These are phyloP conservation scores for Benincasa hispida DNA, from an alignment of 306 rosid genomes.

Conservation along the genomic window DNA sequence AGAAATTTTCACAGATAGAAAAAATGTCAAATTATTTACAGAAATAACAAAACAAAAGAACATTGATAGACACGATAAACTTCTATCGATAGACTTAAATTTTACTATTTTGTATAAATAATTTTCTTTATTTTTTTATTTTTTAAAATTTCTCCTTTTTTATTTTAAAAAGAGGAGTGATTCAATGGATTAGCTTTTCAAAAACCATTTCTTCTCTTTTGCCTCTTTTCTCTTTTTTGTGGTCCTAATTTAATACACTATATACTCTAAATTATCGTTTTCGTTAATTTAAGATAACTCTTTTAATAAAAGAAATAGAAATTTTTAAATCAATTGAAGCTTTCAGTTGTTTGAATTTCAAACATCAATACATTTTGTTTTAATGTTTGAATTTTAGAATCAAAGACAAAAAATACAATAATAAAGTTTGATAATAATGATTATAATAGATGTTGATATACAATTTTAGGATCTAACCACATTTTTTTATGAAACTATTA, in stretches of 20 bases:
- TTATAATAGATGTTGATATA: background rate
- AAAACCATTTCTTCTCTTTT: background rate
- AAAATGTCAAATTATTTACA: too few relatives aligned
- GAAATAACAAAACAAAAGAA: too few relatives aligned
- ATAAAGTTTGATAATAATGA: background rate
- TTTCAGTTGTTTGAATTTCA: background rate
- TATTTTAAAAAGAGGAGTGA: background rate
- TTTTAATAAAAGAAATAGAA: background rate
- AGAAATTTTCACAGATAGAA: too few relatives aligned
- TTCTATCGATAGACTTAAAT: too few relatives aligned
- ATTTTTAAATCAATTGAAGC: too few relatives aligned
- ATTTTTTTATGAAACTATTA: background rate
- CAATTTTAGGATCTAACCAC: background rate
- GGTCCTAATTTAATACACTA: background rate
- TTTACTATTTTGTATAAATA: too few relatives aligned
- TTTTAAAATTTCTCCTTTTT: too few relatives aligned
- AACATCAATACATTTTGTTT: background rate
- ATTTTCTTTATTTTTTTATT: too few relatives aligned
- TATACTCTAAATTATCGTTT: background rate
- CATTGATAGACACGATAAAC: too few relatives aligned
- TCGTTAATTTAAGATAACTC: background rate
- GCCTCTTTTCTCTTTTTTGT: background rate
- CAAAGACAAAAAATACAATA: background rate
- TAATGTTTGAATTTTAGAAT: background rate
- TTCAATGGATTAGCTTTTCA: background rate